phyloP scores from a whole-genome alignment of 768 basidiomycete species.

The Pisolithus marmoratus region DNA sequence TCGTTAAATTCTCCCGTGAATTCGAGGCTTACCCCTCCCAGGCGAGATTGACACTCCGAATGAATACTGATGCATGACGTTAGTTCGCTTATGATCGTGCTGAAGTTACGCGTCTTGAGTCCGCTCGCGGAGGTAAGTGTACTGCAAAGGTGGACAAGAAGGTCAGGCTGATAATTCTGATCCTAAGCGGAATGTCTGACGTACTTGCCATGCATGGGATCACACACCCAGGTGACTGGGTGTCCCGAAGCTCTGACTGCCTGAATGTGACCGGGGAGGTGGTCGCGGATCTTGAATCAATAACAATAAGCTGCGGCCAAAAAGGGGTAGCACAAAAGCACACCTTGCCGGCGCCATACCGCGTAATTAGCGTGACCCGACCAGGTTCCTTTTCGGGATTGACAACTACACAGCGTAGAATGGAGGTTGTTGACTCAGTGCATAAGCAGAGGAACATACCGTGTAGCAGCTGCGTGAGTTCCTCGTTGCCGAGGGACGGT shows the following conservation, averaged over 20 bases:
- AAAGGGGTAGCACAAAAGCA: background rate
- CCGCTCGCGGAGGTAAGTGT: slow-evolving; percentile 77
- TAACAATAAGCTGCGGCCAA: slow-evolving; percentile 1
- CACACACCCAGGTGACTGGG: slow-evolving; percentile 91
- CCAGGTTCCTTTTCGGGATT: slow-evolving; percentile 83
- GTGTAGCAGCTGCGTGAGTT: slow-evolving; percentile 70
- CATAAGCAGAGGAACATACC: slow-evolving; percentile 40
- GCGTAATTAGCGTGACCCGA: slow-evolving; percentile 83
- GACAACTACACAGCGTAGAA: slow-evolving; percentile 49
- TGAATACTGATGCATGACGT: slow-evolving; percentile 81
- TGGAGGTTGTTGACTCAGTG: background rate
- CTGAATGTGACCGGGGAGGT: slow-evolving; percentile 74
- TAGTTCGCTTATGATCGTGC: slow-evolving; percentile 84
- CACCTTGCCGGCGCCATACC: slow-evolving; percentile 89
- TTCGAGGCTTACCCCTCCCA: slow-evolving; percentile 84
- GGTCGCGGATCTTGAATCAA: slow-evolving; percentile 55
- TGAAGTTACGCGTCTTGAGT: slow-evolving; percentile 88
- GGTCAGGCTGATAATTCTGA: background rate
- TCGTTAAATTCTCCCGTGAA: slow-evolving; percentile 89
- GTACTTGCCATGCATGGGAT: slow-evolving; percentile 99
- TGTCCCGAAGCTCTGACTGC: slow-evolving; percentile 78
- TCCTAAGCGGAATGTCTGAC: slow-evolving; percentile 23
- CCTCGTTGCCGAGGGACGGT: slow-evolving; percentile 74
- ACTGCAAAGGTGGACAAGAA: slow-evolving; percentile 33
- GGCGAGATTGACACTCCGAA: slow-evolving; percentile 58